These are phyloP conservation scores for Saussurea involucrata DNA, from an alignment of 129 eudicot genomes.

Conservation along the genomic window DNA sequence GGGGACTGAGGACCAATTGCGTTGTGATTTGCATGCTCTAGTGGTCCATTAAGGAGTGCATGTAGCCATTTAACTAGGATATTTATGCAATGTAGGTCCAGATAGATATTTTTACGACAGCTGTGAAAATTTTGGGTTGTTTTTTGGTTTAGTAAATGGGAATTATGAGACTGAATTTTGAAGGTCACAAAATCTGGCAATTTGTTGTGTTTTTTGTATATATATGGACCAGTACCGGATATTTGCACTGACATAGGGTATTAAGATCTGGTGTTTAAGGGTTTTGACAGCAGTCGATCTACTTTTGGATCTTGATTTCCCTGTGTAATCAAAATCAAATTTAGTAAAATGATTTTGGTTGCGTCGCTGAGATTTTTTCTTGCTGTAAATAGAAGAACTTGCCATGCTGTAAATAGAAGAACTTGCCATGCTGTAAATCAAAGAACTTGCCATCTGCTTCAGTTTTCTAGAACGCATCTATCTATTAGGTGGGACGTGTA, in stretches of 20 bases:
- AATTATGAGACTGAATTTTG: not conserved
- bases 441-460: not conserved
- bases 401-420: not conserved
- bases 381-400: not conserved
- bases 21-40: not conserved
- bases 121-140: not conserved
- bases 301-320: conserved; percentile 9
- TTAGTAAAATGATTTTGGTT: conserved; percentile 14
- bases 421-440: not conserved
- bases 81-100: conserved; percentile 7
- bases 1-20: not conserved
- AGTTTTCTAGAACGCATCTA: not conserved
- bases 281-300: conserved; percentile 8
- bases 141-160: not conserved
- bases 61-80: not conserved
- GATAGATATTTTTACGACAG: not conserved
- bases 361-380: not conserved
- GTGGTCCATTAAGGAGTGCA: not conserved
- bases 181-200: not conserved
- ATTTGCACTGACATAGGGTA: not conserved
- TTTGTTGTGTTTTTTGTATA: not conserved
- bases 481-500: conserved; percentile 5
- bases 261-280: conserved; percentile 10
- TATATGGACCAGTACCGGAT: not conserved
- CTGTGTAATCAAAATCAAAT: not conserved